A percentile compares a stretch with the other conserved stretches of the same genome.
Evolutionary conservation across 768 basidiomycete genomes (phyloP).

Genomic region (Suillus ampliporus): DNA sequence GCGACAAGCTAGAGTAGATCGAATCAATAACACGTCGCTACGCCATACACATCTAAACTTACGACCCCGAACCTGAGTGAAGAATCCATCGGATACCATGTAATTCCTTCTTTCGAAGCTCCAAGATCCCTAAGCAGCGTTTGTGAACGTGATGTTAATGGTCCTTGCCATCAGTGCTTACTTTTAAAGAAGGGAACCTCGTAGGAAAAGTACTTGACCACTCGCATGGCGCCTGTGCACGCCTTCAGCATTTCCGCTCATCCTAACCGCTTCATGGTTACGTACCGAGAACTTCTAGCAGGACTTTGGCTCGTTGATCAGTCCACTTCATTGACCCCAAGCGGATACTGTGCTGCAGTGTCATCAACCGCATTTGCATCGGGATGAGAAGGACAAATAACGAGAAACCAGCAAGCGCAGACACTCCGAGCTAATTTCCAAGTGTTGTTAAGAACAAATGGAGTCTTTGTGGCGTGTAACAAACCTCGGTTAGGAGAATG

Average conservation of each 20-base stretch:
- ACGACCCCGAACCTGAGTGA: conserved; percentile 68
- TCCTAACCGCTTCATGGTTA: neutral
- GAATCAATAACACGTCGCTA: neutral
- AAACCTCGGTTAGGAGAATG: conserved; percentile 61
- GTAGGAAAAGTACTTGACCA: conserved; percentile 81
- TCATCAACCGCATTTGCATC: conserved; percentile 68
- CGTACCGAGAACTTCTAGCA: conserved; percentile 68
- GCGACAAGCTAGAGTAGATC: conserved; percentile 45
- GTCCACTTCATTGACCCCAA: conserved; percentile 64
- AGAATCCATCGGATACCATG: conserved; percentile 60
- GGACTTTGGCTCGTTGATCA: conserved; percentile 62
- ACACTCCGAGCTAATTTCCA: conserved; percentile 60
- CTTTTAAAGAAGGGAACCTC: conserved; percentile 70
- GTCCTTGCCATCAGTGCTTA: conserved; percentile 34
- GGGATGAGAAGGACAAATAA: conserved; percentile 68
- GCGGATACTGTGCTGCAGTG: conserved; percentile 57
- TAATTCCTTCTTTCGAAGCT: conserved; percentile 60
- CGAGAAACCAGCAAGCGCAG: conserved; percentile 72
- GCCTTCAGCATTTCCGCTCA: conserved; percentile 1
- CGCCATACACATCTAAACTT: conserved; percentile 22
- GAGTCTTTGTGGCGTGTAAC: conserved; percentile 11
- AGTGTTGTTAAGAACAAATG: neutral
- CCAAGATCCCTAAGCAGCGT: conserved; percentile 51
- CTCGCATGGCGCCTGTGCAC: conserved; percentile 59
- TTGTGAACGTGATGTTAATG: conserved; percentile 3